Percentiles rank a stretch among this genome's conserved stretches.
Conservation (phyloP, 2,329 filamentous ascomycete genomes). For the Botrytis hyacinthi region DNA sequence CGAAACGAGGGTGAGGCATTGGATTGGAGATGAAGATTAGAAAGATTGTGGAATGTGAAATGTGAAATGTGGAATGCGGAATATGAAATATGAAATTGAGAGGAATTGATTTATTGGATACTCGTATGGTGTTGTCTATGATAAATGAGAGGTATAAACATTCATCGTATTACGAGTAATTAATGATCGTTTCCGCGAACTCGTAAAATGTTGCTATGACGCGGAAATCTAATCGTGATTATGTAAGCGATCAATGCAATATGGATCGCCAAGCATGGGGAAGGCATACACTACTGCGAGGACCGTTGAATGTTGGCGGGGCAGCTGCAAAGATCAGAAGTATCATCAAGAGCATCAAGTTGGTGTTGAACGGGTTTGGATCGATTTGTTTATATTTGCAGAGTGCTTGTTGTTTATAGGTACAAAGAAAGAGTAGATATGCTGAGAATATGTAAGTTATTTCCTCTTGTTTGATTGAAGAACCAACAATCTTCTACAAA, state of each 20-base stretch:
- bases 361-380: neutral
- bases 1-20: slow-evolving; percentile 14
- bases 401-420: neutral
- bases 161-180: neutral
- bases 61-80: neutral
- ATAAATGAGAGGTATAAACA: too few relatives aligned
- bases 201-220: neutral
- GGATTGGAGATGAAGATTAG: neutral
- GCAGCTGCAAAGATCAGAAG: slow-evolving; percentile 1
- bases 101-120: neutral
- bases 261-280: slow-evolving; percentile 9
- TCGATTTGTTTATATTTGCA: neutral
- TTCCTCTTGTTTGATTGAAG: neutral
- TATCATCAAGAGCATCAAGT: neutral
- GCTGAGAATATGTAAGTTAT: slow-evolving; percentile 20
- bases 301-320: slow-evolving; percentile 2
- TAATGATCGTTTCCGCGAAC: neutral
- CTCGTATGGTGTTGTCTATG: neutral
- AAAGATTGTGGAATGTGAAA: neutral
- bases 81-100: neutral
- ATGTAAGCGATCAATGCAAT: neutral
- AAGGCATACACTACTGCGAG: neutral
- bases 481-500: neutral
- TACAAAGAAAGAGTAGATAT: slow-evolving; percentile 17
- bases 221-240: neutral